These are phyloP conservation scores for Aspergillus incahuasiensis DNA, from an alignment of 495 filamentous ascomycete species.

Conservation along the genomic window DNA sequence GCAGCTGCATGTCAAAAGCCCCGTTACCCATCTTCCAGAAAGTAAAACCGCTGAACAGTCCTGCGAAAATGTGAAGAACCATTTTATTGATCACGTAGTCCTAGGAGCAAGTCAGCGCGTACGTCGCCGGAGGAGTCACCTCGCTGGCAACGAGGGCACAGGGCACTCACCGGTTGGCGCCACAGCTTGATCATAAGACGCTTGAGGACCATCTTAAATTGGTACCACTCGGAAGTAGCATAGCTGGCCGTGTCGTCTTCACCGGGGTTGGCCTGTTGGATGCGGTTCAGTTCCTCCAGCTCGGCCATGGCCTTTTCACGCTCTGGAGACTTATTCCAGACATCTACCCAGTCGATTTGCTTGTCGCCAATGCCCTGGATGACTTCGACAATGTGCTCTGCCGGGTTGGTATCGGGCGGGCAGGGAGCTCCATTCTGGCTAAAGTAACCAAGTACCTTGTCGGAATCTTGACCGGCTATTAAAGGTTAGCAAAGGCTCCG, in stretches of 20 bases:
- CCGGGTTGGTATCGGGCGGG: slow-evolving; percentile 50
- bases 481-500: slow-evolving; percentile 6
- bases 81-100: slow-evolving; percentile 44
- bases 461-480: slow-evolving; percentile 59
- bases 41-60: slow-evolving; percentile 41
- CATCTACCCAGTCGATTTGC: slow-evolving; percentile 43
- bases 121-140: too few relatives aligned
- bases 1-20: slow-evolving; percentile 32
- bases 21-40: slow-evolving; percentile 45
- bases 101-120: slow-evolving; percentile 21
- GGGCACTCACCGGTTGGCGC: slow-evolving; percentile 73
- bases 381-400: slow-evolving; percentile 54
- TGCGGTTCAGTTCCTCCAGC: slow-evolving; percentile 52
- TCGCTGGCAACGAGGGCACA: too few relatives aligned
- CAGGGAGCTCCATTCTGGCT: slow-evolving; percentile 47
- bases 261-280: slow-evolving; percentile 36
- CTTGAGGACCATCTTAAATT: slow-evolving; percentile 49
- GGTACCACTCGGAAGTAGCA: slow-evolving; percentile 52
- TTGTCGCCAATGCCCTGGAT: slow-evolving; percentile 30
- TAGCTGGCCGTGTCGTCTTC: slow-evolving; percentile 53
- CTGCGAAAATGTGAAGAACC: slow-evolving; percentile 36
- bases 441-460: slow-evolving; percentile 55
- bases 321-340: slow-evolving; percentile 54
- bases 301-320: slow-evolving; percentile 52
- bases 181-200: slow-evolving; percentile 84